phyloP scores from a whole-genome alignment of 2,329 filamentous ascomycete species.

The Fusarium xylarioides region DNA sequence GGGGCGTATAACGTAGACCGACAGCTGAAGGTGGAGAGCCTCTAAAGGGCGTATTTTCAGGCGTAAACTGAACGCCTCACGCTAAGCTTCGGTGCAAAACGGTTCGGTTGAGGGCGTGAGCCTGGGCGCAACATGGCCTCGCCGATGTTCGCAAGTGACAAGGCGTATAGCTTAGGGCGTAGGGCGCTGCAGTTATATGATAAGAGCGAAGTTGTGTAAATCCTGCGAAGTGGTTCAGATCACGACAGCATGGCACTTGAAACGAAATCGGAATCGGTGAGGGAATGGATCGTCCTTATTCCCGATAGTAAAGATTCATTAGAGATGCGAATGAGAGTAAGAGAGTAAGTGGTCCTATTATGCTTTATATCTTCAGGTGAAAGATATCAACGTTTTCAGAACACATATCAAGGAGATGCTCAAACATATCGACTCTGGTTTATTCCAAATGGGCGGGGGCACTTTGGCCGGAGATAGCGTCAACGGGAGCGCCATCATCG shows the following conservation, averaged over 20 bases:
- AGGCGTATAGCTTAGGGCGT: not conserved
- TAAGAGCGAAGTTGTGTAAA: not conserved
- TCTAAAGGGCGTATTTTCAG: not conserved
- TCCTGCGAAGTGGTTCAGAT: not conserved
- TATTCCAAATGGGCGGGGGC: constrained; percentile 1
- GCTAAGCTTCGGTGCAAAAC: rapidly evolving
- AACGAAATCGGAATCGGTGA: not conserved
- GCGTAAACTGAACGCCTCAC: not conserved
- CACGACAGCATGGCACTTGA: not conserved
- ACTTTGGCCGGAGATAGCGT: not conserved
- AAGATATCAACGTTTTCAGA: no score
- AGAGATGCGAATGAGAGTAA: not conserved
- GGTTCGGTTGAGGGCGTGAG: not conserved
- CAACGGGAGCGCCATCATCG: not conserved
- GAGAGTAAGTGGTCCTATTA: not conserved
- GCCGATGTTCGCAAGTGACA: not conserved
- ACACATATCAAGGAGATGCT: not conserved
- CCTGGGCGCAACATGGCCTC: not conserved
- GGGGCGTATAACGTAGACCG: not conserved
- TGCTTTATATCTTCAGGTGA: no score
- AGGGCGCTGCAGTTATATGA: not conserved
- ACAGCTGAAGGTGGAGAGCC: not conserved
- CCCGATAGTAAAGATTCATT: not conserved
- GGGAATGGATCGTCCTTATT: not conserved
- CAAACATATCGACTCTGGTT: not conserved